These are phyloP conservation scores for Ilyonectria robusta DNA, from an alignment of 2,329 filamentous ascomycete species.

Conservation along the genomic window DNA sequence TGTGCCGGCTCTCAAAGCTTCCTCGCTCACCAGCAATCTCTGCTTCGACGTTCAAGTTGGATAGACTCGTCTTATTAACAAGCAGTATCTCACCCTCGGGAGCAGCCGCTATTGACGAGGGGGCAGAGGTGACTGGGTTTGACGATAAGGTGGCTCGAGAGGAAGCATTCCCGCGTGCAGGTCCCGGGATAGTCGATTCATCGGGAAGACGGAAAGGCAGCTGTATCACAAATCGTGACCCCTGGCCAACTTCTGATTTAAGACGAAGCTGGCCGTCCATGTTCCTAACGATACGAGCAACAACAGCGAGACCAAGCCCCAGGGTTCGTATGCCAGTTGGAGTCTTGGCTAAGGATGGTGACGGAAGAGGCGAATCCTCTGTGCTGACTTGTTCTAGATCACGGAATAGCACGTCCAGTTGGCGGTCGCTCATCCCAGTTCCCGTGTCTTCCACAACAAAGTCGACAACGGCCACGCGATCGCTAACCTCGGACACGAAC, in stretches of 20 bases:
- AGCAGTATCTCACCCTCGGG: slow-evolving; percentile 72
- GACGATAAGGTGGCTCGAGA: slow-evolving; percentile 25
- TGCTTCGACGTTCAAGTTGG: slow-evolving; percentile 30
- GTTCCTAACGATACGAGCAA: slow-evolving; percentile 88
- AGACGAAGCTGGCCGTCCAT: slow-evolving; percentile 91
- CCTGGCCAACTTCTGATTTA: slow-evolving; percentile 86
- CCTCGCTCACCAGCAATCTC: slow-evolving; percentile 25
- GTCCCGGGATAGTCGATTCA: slow-evolving; percentile 47
- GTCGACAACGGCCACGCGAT: slow-evolving; percentile 76
- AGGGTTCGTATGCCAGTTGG: slow-evolving; percentile 64
- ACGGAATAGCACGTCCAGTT: slow-evolving; percentile 69
- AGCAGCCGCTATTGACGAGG: slow-evolving; percentile 45
- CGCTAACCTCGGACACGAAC: slow-evolving; percentile 70
- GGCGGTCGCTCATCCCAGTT: slow-evolving; percentile 76
- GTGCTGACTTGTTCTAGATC: slow-evolving; percentile 72
- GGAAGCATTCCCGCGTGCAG: slow-evolving; percentile 5
- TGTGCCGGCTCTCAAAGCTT: slow-evolving; percentile 49
- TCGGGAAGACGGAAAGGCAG: slow-evolving; percentile 79
- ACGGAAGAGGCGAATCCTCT: slow-evolving; percentile 54
- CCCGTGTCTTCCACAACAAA: slow-evolving; percentile 84
- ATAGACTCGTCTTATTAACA: slow-evolving; percentile 62
- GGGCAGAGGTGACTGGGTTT: slow-evolving; percentile 38
- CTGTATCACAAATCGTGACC: slow-evolving; percentile 86
- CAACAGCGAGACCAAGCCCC: slow-evolving; percentile 88
- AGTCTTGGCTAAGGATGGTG: slow-evolving; percentile 47